These are phyloP conservation scores for Westerdykella ornata DNA, from an alignment of 2,329 filamentous ascomycete species.

Conservation along the genomic window DNA sequence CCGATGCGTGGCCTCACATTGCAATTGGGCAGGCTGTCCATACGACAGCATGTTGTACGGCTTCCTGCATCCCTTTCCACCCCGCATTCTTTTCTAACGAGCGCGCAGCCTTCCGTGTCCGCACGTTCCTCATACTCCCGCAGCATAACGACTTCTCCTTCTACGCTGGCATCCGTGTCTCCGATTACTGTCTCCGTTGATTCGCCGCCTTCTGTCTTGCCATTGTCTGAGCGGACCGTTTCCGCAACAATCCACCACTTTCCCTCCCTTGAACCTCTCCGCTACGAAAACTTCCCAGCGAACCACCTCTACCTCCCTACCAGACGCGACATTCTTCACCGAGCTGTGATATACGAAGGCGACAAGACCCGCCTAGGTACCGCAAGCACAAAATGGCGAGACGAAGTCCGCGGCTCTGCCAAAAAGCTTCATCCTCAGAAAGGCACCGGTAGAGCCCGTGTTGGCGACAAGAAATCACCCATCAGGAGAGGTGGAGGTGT, in stretches of 20 bases:
- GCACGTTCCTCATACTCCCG: slow-evolving; percentile 17
- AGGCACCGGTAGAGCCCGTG: slow-evolving; percentile 71
- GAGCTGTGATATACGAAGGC: slow-evolving; percentile 86
- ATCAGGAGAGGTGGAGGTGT: slow-evolving; percentile 81
- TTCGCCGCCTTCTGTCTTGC: slow-evolving; percentile 23
- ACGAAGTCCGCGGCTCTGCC: slow-evolving; percentile 75
- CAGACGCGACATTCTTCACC: slow-evolving; percentile 84
- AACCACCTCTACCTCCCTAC: slow-evolving; percentile 83
- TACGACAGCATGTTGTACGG: slow-evolving; percentile 33
- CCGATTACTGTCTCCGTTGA: slow-evolving; percentile 38
- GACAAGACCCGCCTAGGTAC: slow-evolving; percentile 83
- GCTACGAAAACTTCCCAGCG: slow-evolving; percentile 69
- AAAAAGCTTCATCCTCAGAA: slow-evolving; percentile 82
- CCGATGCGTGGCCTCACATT: slow-evolving; percentile 33
- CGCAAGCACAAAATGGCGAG: slow-evolving; percentile 51
- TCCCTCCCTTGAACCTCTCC: slow-evolving; percentile 75
- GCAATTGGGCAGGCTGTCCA: slow-evolving; percentile 25
- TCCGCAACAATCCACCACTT: slow-evolving; percentile 85
- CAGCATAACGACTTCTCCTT: slow-evolving; percentile 39
- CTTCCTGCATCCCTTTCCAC: slow-evolving; percentile 41
- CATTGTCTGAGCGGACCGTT: slow-evolving; percentile 48
- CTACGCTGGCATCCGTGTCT: slow-evolving; percentile 52
- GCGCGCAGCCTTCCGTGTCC: slow-evolving; percentile 19
- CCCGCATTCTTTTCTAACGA: slow-evolving; percentile 28
- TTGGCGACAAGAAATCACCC: slow-evolving; percentile 75